phyloP scores from a whole-genome alignment of 2,329 filamentous ascomycete species.

The Bimuria novae-zelandiae region DNA sequence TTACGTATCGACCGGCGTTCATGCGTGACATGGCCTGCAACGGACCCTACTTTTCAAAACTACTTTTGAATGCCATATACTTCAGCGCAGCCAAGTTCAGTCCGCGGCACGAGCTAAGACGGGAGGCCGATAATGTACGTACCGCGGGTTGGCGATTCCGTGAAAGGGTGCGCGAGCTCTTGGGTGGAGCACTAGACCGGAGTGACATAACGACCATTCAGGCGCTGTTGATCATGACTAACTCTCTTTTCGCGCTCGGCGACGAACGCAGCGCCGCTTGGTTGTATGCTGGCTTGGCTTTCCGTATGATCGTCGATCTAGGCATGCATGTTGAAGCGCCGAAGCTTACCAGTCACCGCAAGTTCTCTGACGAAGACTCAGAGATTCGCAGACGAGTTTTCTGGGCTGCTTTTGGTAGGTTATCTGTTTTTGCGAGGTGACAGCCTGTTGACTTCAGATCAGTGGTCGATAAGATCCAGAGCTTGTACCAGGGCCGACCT shows the following conservation, averaged over 20 bases:
- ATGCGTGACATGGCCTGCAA: conserved; percentile 53
- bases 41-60: conserved; percentile 62
- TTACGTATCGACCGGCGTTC: conserved; percentile 58
- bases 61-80: conserved; percentile 61
- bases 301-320: conserved; percentile 61
- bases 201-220: conserved; percentile 61
- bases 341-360: conserved; percentile 17
- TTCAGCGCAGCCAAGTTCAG: conserved; percentile 55
- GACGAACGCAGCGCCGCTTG: conserved; percentile 59
- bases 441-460: conserved; percentile 7
- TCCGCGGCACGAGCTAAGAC: conserved; percentile 51
- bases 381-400: conserved; percentile 53
- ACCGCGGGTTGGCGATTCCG: conserved; percentile 57
- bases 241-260: conserved; percentile 56
- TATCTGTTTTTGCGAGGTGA: background rate
- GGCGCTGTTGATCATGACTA: conserved; percentile 58
- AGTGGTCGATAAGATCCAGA: conserved; percentile 58
- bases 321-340: conserved; percentile 54
- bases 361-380: conserved; percentile 52
- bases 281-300: conserved; percentile 62
- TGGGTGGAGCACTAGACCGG: conserved; percentile 53
- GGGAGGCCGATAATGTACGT: conserved; percentile 51
- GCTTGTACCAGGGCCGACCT: conserved; percentile 60
- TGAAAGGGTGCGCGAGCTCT: conserved; percentile 52
- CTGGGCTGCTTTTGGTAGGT: conserved; percentile 51